Evolutionary conservation across 2,329 filamentous ascomycete genomes (phyloP).

Genomic region (Diaporthe vexans): DNA sequence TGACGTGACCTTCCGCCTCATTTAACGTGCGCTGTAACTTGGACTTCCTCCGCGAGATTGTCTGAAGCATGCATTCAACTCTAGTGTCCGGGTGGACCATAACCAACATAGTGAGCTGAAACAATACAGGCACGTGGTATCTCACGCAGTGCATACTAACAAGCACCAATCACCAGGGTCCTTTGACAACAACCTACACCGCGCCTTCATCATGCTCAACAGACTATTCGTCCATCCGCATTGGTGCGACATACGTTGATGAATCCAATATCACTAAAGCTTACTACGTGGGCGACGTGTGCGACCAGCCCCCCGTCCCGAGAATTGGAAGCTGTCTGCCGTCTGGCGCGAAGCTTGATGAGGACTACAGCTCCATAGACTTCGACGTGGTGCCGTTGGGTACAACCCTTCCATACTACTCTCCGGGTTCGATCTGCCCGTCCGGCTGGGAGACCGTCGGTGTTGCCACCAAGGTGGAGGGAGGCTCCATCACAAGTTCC

Average conservation of each 20-base stretch:
- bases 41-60: neutral
- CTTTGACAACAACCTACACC: constrained; percentile 38
- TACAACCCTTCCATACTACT: constrained; percentile 16
- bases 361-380: neutral
- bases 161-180: constrained; percentile 13
- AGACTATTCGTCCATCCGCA: neutral
- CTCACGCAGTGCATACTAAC: neutral
- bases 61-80: constrained; percentile 11
- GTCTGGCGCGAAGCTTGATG: constrained; percentile 29
- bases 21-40: neutral
- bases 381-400: neutral
- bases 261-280: neutral
- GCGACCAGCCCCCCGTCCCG: neutral
- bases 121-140: neutral
- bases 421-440: constrained; percentile 30
- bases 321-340: constrained; percentile 27
- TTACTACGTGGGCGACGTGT: neutral
- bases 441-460: constrained; percentile 35
- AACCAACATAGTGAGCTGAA: constrained; percentile 14
- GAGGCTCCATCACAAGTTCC: constrained; percentile 33
- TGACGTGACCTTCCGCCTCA: neutral
- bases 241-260: neutral
- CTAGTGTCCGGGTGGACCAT: constrained; percentile 13
- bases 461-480: constrained; percentile 29
- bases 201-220: constrained; percentile 33